Conservation (phyloP, 192 early-diverging fungal genomes). For the Backusella tuberculispora region DNA sequence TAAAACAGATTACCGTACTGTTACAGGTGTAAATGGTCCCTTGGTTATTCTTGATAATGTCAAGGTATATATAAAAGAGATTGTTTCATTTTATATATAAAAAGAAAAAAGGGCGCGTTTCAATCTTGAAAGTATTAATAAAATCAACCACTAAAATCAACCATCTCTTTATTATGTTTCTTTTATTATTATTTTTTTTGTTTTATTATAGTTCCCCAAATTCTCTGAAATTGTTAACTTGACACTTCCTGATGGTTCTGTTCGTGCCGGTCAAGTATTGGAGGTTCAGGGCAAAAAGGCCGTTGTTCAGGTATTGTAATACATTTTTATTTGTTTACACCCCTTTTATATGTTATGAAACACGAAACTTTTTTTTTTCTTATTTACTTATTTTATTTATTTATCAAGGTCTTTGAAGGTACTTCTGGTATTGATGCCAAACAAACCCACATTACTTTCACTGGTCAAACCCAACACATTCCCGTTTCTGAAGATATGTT, state of each 20-base stretch:
- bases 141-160: background rate
- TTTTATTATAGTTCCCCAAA: slow-evolving; percentile 78
- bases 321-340: background rate
- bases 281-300: slow-evolving; percentile 97
- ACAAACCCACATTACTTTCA: slow-evolving; percentile 93
- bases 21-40: slow-evolving; percentile 98
- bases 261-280: slow-evolving; percentile 95
- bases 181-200: background rate
- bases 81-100: background rate
- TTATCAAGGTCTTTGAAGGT: slow-evolving; percentile 91
- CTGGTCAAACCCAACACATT: slow-evolving; percentile 94
- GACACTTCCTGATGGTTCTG: slow-evolving; percentile 95
- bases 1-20: slow-evolving; percentile 92
- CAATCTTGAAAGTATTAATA: background rate
- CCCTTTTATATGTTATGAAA: background rate
- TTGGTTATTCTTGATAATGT: slow-evolving; percentile 98
- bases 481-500: slow-evolving; percentile 99
- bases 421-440: slow-evolving; percentile 97
- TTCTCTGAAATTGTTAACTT: slow-evolving; percentile 97
- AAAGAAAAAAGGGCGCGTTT: background rate
- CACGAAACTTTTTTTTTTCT: background rate
- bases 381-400: background rate
- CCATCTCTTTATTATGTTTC: no score
- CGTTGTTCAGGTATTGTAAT: slow-evolving; percentile 81
- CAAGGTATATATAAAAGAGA: slow-evolving; percentile 66